phyloP scores from a whole-genome alignment of 441 rosid genomes.

The Brassica balearica region DNA sequence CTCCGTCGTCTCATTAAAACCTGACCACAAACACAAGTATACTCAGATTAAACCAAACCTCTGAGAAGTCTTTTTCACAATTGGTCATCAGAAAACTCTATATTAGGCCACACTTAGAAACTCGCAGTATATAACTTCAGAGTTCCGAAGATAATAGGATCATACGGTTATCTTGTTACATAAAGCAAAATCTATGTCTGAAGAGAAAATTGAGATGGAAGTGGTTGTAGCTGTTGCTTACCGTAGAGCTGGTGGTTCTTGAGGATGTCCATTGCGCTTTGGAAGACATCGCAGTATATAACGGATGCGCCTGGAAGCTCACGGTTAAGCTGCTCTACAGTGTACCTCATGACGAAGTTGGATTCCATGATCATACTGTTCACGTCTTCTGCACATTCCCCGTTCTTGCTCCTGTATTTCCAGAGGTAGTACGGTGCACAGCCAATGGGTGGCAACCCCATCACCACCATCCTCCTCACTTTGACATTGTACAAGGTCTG shows the following conservation, averaged over 20 bases:
- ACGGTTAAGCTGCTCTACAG: conserved; percentile 58
- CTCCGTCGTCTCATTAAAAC: conserved; percentile 71
- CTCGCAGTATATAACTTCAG: neutral
- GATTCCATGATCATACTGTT: conserved; percentile 81
- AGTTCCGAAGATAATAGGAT: conserved; percentile 5
- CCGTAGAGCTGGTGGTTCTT: conserved; percentile 69
- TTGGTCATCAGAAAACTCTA: conserved; percentile 5
- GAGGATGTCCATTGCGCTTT: conserved; percentile 83
- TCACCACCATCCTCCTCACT: conserved; percentile 69
- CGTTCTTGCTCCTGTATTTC: conserved; percentile 68
- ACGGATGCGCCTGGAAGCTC: conserved; percentile 62
- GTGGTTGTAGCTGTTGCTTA: conserved; percentile 38
- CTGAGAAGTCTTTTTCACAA: neutral
- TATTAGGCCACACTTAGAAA: neutral
- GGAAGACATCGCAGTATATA: conserved; percentile 80
- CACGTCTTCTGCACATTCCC: conserved; percentile 79
- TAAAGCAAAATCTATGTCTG: neutral
- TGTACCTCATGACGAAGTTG: conserved; percentile 79
- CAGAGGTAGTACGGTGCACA: conserved; percentile 85
- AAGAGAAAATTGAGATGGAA: neutral
- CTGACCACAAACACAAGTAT: conserved; percentile 42
- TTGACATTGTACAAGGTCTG: conserved; percentile 75
- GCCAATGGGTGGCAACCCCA: conserved; percentile 84
- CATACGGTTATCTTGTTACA: neutral
- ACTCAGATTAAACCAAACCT: neutral